Percentiles rank a stretch among this genome's conserved stretches.
Conservation (phyloP, 1,284 basidiomycete species). For the Flammula alnicola region DNA sequence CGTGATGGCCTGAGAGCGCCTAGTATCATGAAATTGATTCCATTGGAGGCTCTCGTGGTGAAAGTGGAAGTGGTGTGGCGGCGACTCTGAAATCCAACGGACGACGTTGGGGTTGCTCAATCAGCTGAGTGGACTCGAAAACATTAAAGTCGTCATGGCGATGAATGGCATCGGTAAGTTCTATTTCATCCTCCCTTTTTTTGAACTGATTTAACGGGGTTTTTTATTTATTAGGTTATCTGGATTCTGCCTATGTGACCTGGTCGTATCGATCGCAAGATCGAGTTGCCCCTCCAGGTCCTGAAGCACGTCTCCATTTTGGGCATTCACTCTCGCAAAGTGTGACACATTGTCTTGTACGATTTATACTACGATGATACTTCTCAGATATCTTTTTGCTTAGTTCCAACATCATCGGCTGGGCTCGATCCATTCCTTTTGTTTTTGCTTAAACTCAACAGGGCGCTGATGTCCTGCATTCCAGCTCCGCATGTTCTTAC, state of each 20-base stretch:
- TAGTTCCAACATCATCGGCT: no score
- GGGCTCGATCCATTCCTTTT: no score
- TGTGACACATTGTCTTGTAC: conserved; percentile 33
- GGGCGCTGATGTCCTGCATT: no score
- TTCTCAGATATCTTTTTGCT: no score
- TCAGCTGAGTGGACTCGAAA: conserved; percentile 98
- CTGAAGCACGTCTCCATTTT: conserved; percentile 97
- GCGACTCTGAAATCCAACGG: conserved; percentile 96
- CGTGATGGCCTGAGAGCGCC: conserved; percentile 99
- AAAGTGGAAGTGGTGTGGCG: conserved; percentile 87
- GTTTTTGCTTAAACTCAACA: no score
- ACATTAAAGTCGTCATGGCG: conserved; percentile 99
- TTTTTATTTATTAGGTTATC: conserved; percentile 71
- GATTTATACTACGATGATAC: no score
- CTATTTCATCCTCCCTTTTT: neutral
- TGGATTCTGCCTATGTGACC: conserved; percentile 94
- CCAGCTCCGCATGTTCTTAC: no score
- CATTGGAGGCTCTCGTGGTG: conserved; percentile 93
- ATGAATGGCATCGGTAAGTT: conserved; percentile 91
- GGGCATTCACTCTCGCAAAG: conserved; percentile 96
- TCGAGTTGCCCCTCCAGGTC: conserved; percentile 99
- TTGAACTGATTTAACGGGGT: conserved; percentile 6
- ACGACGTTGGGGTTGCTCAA: conserved; percentile 98
- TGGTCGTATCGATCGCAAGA: conserved; percentile 98
- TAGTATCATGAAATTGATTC: conserved; percentile 99